Evolutionary conservation across 192 early-diverging fungal genomes (phyloP), one percentile per base, ranked within the genome.

Genomic region (Coemansia sp.): DNA sequence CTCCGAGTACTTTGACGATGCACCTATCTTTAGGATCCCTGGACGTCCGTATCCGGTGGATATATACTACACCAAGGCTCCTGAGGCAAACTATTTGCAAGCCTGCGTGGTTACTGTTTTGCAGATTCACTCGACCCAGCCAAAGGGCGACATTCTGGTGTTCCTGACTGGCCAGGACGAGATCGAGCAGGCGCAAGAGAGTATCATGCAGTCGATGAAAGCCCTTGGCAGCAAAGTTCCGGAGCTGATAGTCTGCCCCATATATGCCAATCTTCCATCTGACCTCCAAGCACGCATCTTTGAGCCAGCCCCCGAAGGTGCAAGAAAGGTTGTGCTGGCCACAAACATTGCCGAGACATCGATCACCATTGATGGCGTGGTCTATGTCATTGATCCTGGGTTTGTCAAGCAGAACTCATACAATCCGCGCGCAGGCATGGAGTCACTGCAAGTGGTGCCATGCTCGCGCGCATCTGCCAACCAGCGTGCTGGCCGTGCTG

Each of bases 281-380:
- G 98, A 99, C 43, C 90, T 98, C 86, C 98, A 99, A 74, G 85
- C 89, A 37, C 92, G 93, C 64, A 99, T 99, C 59, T 99, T 99
- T 74, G 97, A 98, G 49, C 94, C 95, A 2, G 93, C 98, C 0
- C 98, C 98, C 9, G 93, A 93, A 38, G 94, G 94, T 1, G 87
- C 90, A 0, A 88, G 98, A 42, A 99, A 99, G 72, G 91, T 96
- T 18, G 94, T 99, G 19, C 71, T 99, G 45, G 95, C 98, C 1
- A 99, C 98, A 57, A 99, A 99, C 78, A 97, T 99, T 87, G 98
- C 98, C 6, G 98, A 99, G 74, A 99, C 98, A 0, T 94, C 92
- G 2, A 96, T 99, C 68, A 99, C 98, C 0, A 93, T 97, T 44
- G 95, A 99, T 70, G 96, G 98, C 44, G 91, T 99, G 42, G 86